These are phyloP conservation scores for Coleophoma crateriformis DNA, from an alignment of 2,329 filamentous ascomycete species.

Conservation along the genomic window DNA sequence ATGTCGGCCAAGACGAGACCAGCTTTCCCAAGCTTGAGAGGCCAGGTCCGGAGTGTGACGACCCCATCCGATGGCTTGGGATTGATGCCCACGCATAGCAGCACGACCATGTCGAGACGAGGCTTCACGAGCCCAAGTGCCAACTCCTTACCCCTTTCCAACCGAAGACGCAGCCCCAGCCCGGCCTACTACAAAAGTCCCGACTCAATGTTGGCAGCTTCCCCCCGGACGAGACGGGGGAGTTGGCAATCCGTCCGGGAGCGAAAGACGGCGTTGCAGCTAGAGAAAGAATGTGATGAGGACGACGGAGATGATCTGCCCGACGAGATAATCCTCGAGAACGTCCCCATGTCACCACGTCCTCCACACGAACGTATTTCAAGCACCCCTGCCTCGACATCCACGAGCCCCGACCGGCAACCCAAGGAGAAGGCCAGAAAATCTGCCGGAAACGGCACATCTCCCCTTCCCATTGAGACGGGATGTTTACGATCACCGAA, in stretches of 20 bases:
- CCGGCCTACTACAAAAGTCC: constrained; percentile 14
- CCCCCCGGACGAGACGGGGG: constrained; percentile 20
- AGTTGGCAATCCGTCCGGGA: constrained; percentile 66
- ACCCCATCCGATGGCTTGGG: constrained; percentile 19
- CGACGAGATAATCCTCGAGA: constrained; percentile 73
- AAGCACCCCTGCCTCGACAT: constrained; percentile 46
- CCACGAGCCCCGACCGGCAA: constrained; percentile 23
- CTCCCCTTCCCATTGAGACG: constrained; percentile 50
- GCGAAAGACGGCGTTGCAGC: constrained; percentile 62
- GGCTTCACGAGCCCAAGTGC: constrained; percentile 18
- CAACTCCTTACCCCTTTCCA: constrained; percentile 14
- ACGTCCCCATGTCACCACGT: constrained; percentile 76
- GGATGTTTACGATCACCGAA: constrained; percentile 41
- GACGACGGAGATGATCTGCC: constrained; percentile 76
- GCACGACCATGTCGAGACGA: constrained; percentile 9
- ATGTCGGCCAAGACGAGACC: constrained; percentile 15
- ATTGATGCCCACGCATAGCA: constrained; percentile 18
- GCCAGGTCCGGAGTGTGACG: constrained; percentile 16
- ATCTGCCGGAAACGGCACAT: constrained; percentile 53
- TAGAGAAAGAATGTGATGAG: constrained; percentile 71
- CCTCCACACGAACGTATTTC: constrained; percentile 49
- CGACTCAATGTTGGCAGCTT: constrained; percentile 12
- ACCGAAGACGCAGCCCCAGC: constrained; percentile 24
- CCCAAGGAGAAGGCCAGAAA: constrained; percentile 21
- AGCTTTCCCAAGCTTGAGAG: constrained; percentile 16